Percentiles rank a stretch among this genome's conserved stretches.
Conservation (phyloP, 768 basidiomycete species). For the Mycena sanguinolenta region DNA sequence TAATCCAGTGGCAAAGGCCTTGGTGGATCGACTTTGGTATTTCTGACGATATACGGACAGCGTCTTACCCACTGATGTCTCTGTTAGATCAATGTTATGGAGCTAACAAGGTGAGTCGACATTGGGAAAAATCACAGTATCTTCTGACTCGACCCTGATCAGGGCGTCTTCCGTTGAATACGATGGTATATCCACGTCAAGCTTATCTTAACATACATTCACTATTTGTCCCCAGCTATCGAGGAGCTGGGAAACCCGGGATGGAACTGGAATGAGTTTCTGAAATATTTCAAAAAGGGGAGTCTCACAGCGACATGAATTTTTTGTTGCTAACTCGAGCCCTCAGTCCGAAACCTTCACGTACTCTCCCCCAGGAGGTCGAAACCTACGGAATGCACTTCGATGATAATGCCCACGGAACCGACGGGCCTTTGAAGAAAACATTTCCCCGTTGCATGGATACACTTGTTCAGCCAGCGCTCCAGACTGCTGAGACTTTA, state of each 20-base stretch:
- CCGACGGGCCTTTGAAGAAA: constrained; percentile 30
- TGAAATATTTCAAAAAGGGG: constrained; percentile 38
- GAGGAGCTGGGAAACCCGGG: constrained; percentile 34
- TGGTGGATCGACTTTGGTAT: constrained; percentile 14
- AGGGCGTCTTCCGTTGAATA: constrained; percentile 20
- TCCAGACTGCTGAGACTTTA: too few relatives aligned
- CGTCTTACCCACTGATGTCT: background rate
- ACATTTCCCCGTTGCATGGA: constrained; percentile 31
- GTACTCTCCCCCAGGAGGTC: background rate
- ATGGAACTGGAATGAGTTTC: constrained; percentile 37
- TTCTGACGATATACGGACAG: background rate
- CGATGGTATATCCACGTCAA: constrained; percentile 9
- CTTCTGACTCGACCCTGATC: constrained; percentile 7
- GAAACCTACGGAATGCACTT: constrained; percentile 8
- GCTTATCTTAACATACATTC: background rate
- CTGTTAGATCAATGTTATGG: constrained; percentile 19
- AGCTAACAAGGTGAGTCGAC: constrained; percentile 13
- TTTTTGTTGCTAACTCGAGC: background rate
- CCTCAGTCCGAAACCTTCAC: constrained; percentile 23
- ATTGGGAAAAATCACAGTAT: background rate
- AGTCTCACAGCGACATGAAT: background rate
- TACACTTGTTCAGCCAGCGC: constrained; percentile 17
- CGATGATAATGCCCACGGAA: constrained; percentile 21
- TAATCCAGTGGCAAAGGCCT: constrained; percentile 12
- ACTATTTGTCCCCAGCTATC: too few relatives aligned